Percentiles rank a stretch among this genome's conserved stretches.
Evolutionary conservation across 2,329 filamentous ascomycete species (phyloP).

Genomic region (Diplodia sapinea): DNA sequence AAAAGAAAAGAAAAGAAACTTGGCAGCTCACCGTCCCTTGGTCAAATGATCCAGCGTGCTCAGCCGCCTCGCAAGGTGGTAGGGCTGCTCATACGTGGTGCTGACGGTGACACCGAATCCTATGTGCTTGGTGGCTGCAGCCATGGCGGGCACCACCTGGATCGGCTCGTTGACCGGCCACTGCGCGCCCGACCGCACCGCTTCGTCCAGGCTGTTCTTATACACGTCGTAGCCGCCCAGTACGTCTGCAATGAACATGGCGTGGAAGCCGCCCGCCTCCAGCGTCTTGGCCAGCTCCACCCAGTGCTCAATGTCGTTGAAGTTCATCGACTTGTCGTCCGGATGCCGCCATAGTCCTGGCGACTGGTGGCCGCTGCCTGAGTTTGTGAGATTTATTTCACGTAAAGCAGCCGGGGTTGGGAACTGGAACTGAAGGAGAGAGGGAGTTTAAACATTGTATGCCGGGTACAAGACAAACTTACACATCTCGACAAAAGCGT

Average conservation of each 20-base stretch:
- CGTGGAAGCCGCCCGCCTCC: conserved; percentile 48
- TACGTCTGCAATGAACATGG: conserved; percentile 51
- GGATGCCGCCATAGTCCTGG: conserved; percentile 69
- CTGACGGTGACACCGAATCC: conserved; percentile 71
- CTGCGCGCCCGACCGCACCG: conserved; percentile 67
- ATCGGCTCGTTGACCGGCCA: conserved; percentile 75
- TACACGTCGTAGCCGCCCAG: conserved; percentile 74
- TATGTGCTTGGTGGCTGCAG: conserved; percentile 69
- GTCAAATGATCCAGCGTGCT: conserved; percentile 71
- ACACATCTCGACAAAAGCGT: conserved; percentile 50
- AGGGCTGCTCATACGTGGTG: conserved; percentile 73
- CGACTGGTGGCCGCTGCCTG: conserved; percentile 40
- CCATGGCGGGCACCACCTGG: conserved; percentile 69
- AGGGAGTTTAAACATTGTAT: background rate
- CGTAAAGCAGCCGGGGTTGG: background rate
- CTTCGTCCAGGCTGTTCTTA: conserved; percentile 63
- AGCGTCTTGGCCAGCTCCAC: conserved; percentile 47
- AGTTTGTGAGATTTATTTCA: background rate
- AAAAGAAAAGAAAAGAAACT: background rate
- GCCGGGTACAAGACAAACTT: background rate
- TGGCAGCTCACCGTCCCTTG: conserved; percentile 55
- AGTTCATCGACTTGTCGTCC: conserved; percentile 56
- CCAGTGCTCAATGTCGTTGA: conserved; percentile 51
- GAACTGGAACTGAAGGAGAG: background rate
- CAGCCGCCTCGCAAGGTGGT: conserved; percentile 68